Evolutionary conservation across 805 yeast genomes (phyloP).

Genomic region (Ogataea populi-albae): DNA sequence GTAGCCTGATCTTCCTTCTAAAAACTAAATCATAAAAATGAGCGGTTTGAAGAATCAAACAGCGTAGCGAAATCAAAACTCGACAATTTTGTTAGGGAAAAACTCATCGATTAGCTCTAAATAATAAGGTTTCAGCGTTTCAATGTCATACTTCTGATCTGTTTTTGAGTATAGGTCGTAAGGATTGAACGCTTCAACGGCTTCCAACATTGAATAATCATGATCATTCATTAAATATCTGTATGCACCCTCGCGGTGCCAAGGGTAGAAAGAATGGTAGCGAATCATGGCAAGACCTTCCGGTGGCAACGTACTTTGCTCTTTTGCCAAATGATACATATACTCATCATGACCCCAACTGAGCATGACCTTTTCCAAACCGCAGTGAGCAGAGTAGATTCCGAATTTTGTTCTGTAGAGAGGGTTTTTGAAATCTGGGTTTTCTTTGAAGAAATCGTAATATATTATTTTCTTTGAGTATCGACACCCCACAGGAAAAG

Average conservation of each 20-base stretch:
- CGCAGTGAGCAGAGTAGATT: constrained; percentile 61
- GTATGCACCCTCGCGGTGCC: constrained; percentile 72
- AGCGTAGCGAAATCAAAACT: constrained; percentile 46
- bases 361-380: constrained; percentile 65
- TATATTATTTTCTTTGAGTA: constrained; percentile 58
- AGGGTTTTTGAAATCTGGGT: constrained; percentile 63
- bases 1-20: too few relatives aligned
- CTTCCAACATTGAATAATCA: constrained; percentile 57
- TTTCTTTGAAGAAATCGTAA: constrained; percentile 55
- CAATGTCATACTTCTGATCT: constrained; percentile 46
- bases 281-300: constrained; percentile 73
- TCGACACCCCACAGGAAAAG: constrained; percentile 72
- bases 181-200: constrained; percentile 64
- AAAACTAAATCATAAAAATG: background rate
- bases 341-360: constrained; percentile 83
- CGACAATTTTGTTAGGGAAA: constrained; percentile 55
- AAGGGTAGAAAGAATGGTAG: constrained; percentile 73
- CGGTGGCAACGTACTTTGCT: constrained; percentile 58
- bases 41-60: background rate
- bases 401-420: constrained; percentile 65
- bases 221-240: constrained; percentile 60
- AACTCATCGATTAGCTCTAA: constrained; percentile 62
- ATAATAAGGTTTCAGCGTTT: constrained; percentile 55
- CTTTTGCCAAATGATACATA: constrained; percentile 69
- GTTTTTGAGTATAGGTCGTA: constrained; percentile 67